These are phyloP conservation scores for Termitomyces eurrhizus DNA, from an alignment of 768 basidiomycete genomes.

Conservation along the genomic window DNA sequence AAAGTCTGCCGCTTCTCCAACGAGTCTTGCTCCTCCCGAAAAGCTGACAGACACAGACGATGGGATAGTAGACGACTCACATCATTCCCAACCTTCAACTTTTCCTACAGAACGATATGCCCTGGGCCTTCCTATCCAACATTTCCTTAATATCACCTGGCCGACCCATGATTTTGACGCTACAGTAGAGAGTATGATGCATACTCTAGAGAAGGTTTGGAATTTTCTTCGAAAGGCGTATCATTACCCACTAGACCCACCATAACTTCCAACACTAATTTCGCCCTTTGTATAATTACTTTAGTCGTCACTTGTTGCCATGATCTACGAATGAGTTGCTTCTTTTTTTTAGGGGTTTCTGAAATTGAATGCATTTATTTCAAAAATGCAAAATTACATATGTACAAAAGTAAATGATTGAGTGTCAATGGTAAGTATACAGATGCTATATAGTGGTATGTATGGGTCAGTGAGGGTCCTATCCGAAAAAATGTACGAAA, in stretches of 20 bases:
- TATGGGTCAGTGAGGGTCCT: conserved; percentile 7
- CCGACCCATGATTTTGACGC: conserved; percentile 24
- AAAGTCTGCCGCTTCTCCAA: conserved; percentile 4
- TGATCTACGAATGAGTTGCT: neutral
- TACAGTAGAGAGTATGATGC: conserved; percentile 32
- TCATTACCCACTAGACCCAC: conserved; percentile 57
- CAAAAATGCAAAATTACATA: conserved; percentile 5
- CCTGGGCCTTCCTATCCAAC: conserved; percentile 24
- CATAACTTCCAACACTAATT: conserved; percentile 12
- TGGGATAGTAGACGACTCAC: neutral
- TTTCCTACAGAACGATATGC: conserved; percentile 21
- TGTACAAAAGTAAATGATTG: neutral
- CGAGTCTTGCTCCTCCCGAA: conserved; percentile 4
- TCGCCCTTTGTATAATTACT: neutral
- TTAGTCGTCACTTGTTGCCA: neutral
- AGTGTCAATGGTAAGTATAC: conserved; percentile 10
- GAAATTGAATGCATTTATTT: conserved; percentile 7
- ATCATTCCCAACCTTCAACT: conserved; percentile 3
- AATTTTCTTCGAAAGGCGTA: conserved; percentile 44
- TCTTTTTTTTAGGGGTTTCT: neutral
- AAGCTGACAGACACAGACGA: neutral
- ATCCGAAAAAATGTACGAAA: conserved; percentile 3
- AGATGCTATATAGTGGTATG: conserved; percentile 7
- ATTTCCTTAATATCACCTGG: conserved; percentile 31
- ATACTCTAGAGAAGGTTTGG: conserved; percentile 41